phyloP scores from a whole-genome alignment of 805 yeast genomes.

The Candida vartiovaarae region DNA sequence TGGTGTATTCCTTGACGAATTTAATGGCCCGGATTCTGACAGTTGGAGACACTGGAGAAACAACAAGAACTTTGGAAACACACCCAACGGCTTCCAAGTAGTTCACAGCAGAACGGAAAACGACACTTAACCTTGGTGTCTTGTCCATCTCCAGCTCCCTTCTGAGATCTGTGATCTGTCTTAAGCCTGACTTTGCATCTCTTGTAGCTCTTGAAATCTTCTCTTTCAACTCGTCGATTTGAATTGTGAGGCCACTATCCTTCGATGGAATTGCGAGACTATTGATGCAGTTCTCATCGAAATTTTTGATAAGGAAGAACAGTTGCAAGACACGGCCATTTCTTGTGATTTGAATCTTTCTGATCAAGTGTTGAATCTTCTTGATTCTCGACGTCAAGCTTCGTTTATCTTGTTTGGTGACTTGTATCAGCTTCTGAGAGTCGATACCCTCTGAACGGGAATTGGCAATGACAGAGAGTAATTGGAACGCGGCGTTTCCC shows the following conservation, averaged over 20 bases:
- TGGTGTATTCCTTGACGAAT: conserved; percentile 34
- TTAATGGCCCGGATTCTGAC: conserved; percentile 42
- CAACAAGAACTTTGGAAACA: conserved; percentile 45
- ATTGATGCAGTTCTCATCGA: conserved; percentile 17
- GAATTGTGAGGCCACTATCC: conserved; percentile 20
- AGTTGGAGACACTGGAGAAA: conserved; percentile 36
- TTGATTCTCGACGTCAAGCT: conserved; percentile 60
- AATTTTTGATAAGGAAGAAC: conserved; percentile 44
- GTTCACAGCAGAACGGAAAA: conserved; percentile 42
- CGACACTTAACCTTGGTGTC: conserved; percentile 33
- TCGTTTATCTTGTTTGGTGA: conserved; percentile 63
- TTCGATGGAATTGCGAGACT: conserved; percentile 11
- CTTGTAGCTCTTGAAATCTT: conserved; percentile 43
- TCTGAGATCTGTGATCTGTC: conserved; percentile 56
- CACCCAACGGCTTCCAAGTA: conserved; percentile 38
- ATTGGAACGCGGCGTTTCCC: conserved; percentile 48
- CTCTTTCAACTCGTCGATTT: conserved; percentile 24
- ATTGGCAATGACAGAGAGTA: conserved; percentile 55
- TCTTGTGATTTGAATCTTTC: conserved; percentile 30
- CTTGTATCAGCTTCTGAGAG: conserved; percentile 47
- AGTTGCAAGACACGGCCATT: conserved; percentile 48
- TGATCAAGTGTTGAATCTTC: conserved; percentile 44
- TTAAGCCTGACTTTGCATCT: conserved; percentile 50
- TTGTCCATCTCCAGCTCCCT: conserved; percentile 48
- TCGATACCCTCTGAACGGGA: conserved; percentile 50